phyloP scores from a whole-genome alignment of 805 yeast species.

The Lipomyces sp. region DNA sequence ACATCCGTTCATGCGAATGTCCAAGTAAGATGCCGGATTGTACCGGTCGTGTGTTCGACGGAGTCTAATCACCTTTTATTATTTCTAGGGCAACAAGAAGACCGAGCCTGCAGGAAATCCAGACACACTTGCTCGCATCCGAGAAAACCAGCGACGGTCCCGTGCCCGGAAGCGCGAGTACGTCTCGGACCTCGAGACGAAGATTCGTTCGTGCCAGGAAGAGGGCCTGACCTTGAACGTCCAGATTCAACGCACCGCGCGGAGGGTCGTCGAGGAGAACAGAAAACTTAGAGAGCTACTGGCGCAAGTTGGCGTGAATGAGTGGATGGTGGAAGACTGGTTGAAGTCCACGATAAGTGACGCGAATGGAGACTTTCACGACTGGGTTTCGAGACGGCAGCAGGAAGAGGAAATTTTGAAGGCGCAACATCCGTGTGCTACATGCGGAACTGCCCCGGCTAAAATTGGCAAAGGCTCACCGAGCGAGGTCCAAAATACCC shows the following conservation, averaged over 20 bases:
- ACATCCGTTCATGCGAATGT: too few species aligned
- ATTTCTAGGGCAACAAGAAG: too few species aligned
- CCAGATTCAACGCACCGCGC: slow-evolving; percentile 26
- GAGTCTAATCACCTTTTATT: too few species aligned
- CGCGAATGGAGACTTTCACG: background rate
- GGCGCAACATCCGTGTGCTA: slow-evolving; percentile 18
- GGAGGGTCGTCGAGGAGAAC: slow-evolving; percentile 25
- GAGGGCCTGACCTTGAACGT: slow-evolving; percentile 25
- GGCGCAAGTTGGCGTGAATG: slow-evolving; percentile 12
- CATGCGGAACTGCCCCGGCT: slow-evolving; percentile 22
- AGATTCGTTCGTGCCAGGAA: slow-evolving; percentile 19
- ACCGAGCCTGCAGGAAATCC: background rate
- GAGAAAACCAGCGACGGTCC: slow-evolving; percentile 26
- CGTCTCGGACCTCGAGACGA: slow-evolving; percentile 20
- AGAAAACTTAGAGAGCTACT: slow-evolving; percentile 18
- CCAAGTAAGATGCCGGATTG: too few species aligned
- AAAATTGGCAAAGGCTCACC: slow-evolving; percentile 1
- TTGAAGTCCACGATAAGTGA: slow-evolving; percentile 2
- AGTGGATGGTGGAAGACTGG: slow-evolving; percentile 17
- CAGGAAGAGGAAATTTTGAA: slow-evolving; percentile 16
- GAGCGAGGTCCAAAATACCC: too few species aligned
- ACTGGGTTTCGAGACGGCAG: slow-evolving; percentile 4
- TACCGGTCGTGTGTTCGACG: too few species aligned
- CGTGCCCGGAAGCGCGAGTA: slow-evolving; percentile 28
- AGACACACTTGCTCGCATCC: slow-evolving; percentile 21